Evolutionary conservation across 768 basidiomycete genomes (phyloP), one percentile per base, ranked within the genome.

Genomic region (Filobasidium floriforme): DNA sequence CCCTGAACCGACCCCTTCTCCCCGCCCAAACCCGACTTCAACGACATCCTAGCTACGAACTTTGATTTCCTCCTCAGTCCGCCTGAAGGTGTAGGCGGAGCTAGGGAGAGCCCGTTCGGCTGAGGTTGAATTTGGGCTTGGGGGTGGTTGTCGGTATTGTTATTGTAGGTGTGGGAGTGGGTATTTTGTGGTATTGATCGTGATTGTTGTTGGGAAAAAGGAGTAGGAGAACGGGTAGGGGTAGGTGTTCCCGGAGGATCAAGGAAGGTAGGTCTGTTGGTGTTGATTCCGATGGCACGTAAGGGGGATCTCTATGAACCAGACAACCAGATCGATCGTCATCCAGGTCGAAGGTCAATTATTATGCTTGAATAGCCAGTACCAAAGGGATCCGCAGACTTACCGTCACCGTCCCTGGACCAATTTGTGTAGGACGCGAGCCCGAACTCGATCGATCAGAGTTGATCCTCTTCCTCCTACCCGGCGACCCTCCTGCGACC

Each of bases 51-150:
- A 15, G 54, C 54, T 14, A 57, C 24, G 54, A 57, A 57, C 24
- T 57, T 57, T 15, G 24, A 26, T 32, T 57, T 57, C 24, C 24
- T 32, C 18, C 54, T 15, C 15, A 57, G n/a, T 6, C 54, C 54
- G 14, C 54, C 54, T 24, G 54, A 57, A 32, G 54, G 54, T 22
- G 54, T 57, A 6, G 29, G 22, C 29, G 54, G 54, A 32, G 54
- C 24, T 4, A 57, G n/a, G 29, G 26, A 37, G 4, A 37, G 32
- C 9, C 3, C 9, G 32, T 37, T 9, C 32, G 32, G 32, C 9
- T 37, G 32, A 37, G 4, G 4, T 37, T 9, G 32, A 37, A 37
- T 37, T 9, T 37, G 32, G 9, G 4, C n/a, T n/a, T n/a, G n/a
- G n/a, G n/a, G n/a, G n/a, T n/a, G n/a, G n/a, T n/a, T n/a, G n/a